Evolutionary conservation across 805 yeast genomes (phyloP).

Genomic region (Danielia oregonensis): DNA sequence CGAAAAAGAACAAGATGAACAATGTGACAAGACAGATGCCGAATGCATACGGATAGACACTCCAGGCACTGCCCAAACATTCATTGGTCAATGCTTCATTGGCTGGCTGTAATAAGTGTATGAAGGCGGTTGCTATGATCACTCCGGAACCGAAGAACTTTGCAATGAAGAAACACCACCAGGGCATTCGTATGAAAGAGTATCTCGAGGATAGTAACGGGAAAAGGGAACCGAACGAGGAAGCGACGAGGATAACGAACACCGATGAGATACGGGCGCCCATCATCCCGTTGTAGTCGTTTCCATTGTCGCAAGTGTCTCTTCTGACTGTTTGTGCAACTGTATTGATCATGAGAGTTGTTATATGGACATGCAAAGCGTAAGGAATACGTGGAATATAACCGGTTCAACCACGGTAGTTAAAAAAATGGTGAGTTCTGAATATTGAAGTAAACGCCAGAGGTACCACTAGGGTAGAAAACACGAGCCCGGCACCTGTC

Average conservation of each 20-base stretch:
- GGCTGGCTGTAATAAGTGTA: slow-evolving; percentile 72
- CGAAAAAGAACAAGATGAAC: slow-evolving; percentile 50
- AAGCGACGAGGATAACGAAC: slow-evolving; percentile 55
- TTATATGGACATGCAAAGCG: neutral
- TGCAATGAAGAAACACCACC: slow-evolving; percentile 61
- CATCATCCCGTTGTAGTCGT: slow-evolving; percentile 44
- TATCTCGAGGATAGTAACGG: slow-evolving; percentile 60
- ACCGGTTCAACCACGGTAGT: neutral
- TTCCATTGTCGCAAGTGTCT: slow-evolving; percentile 36
- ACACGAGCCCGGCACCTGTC: neutral
- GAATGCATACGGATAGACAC: slow-evolving; percentile 51
- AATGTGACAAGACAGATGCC: slow-evolving; percentile 50
- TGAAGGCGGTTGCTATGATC: slow-evolving; percentile 76
- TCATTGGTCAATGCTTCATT: slow-evolving; percentile 49
- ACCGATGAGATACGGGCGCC: slow-evolving; percentile 58
- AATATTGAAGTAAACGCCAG: neutral
- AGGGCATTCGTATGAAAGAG: slow-evolving; percentile 56
- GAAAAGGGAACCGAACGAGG: slow-evolving; percentile 55
- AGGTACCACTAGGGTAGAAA: neutral
- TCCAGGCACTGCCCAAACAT: slow-evolving; percentile 62
- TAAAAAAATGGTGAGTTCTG: neutral
- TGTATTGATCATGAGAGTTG: slow-evolving; percentile 5
- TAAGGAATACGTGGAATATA: neutral
- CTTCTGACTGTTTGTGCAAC: slow-evolving; percentile 17
- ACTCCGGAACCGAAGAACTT: slow-evolving; percentile 84